phyloP scores from a whole-genome alignment of 148 eudicot genomes.

The Diospyros kaki region DNA sequence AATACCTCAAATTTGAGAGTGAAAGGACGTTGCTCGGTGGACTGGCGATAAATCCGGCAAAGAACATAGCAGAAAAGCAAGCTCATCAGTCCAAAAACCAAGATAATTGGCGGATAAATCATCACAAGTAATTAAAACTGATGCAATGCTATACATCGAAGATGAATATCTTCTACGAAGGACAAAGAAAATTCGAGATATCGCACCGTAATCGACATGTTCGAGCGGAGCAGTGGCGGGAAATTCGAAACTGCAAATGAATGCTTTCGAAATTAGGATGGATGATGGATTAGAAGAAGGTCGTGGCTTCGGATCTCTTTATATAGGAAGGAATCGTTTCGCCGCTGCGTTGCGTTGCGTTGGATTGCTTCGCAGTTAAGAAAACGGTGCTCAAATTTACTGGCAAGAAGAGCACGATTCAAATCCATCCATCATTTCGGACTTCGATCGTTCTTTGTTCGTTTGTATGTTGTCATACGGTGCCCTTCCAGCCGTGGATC shows the following conservation, averaged over 20 bases:
- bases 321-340: background rate
- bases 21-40: slow-evolving; percentile 25
- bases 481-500: background rate
- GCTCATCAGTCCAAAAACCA: background rate
- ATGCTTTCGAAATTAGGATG: too few species aligned
- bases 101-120: background rate
- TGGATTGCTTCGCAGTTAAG: background rate
- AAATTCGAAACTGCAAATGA: background rate
- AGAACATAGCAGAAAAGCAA: background rate
- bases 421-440: too few species aligned
- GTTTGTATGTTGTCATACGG: background rate
- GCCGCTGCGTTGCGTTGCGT: too few species aligned
- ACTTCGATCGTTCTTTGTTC: background rate
- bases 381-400: background rate
- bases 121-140: too few species aligned
- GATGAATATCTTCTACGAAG: background rate
- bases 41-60: background rate
- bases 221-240: background rate
- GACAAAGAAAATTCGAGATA: background rate
- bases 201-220: slow-evolving; percentile 9
- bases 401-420: too few species aligned
- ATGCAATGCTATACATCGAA: too few species aligned
- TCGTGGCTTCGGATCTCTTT: background rate
- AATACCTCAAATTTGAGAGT: slow-evolving; percentile 44
- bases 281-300: background rate